phyloP scores from a whole-genome alignment of 352 stramenopile species.

The Plasmopara viticola region DNA sequence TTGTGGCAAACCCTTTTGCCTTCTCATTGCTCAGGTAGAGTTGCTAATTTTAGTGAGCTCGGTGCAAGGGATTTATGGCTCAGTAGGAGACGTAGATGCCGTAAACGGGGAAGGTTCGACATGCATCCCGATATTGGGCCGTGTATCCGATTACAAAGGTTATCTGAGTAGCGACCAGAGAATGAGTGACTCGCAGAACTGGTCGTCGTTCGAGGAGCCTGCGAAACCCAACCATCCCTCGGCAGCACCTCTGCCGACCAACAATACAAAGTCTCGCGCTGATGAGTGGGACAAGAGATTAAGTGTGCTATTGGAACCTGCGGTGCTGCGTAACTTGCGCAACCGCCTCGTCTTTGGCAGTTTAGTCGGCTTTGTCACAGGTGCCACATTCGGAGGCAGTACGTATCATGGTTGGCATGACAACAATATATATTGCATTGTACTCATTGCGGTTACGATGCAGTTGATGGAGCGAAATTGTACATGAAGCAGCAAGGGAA shows the following conservation, averaged over 20 bases:
- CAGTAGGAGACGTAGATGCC: conserved; percentile 9
- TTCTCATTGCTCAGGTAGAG: background rate
- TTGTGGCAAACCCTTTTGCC: too few species aligned
- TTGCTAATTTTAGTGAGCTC: conserved; percentile 11
- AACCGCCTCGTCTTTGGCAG: conserved; percentile 74
- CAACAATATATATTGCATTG: background rate
- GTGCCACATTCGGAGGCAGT: conserved; percentile 71
- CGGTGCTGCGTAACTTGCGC: conserved; percentile 44
- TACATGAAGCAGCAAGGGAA: conserved; percentile 57
- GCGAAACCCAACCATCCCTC: conserved; percentile 19
- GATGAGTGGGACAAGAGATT: conserved; percentile 6
- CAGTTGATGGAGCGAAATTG: conserved; percentile 57
- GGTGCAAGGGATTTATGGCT: conserved; percentile 4
- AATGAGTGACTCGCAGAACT: conserved; percentile 79
- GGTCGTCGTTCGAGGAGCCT: conserved; percentile 69
- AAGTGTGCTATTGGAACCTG: conserved; percentile 21
- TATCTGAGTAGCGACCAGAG: conserved; percentile 1
- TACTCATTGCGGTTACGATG: conserved; percentile 4
- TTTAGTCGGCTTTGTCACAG: conserved; percentile 71
- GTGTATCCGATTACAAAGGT: background rate
- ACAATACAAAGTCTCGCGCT: background rate
- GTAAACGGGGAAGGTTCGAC: conserved; percentile 14
- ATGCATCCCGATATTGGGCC: background rate
- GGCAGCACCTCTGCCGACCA: conserved; percentile 8
- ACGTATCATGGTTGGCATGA: conserved; percentile 13